Evolutionary conservation across 768 basidiomycete genomes (phyloP).

Genomic region (Pisolithus orientalis): DNA sequence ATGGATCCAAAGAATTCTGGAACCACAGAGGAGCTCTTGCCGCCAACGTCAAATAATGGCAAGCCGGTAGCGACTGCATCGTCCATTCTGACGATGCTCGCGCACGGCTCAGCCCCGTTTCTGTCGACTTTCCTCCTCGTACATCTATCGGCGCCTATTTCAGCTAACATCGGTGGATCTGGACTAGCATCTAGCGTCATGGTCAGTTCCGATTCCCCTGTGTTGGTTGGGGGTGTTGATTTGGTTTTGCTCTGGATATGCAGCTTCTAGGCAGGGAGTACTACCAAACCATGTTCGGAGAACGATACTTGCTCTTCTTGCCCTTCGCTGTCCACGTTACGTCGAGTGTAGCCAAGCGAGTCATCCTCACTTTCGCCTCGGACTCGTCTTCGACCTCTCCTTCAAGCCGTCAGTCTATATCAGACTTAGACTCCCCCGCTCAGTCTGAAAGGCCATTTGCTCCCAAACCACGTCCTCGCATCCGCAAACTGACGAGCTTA

Average conservation of each 20-base stretch:
- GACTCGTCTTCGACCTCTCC: background rate
- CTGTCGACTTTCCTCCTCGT: conserved; percentile 66
- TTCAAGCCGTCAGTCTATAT: background rate
- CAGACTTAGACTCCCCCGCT: background rate
- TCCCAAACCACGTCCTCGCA: conserved; percentile 36
- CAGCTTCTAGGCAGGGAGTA: conserved; percentile 82
- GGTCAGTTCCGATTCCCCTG: conserved; percentile 38
- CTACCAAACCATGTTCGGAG: conserved; percentile 69
- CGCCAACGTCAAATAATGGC: background rate
- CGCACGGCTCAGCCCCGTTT: conserved; percentile 71
- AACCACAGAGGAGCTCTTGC: too few species aligned
- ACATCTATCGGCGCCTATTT: conserved; percentile 68
- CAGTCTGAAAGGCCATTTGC: background rate
- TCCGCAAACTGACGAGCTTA: too few species aligned
- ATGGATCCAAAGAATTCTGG: too few species aligned
- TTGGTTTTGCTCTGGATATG: background rate
- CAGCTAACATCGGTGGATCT: conserved; percentile 68
- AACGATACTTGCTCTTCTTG: conserved; percentile 59
- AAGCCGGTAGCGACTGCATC: background rate
- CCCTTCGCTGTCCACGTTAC: conserved; percentile 40
- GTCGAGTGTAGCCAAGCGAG: background rate
- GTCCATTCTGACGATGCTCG: conserved; percentile 43
- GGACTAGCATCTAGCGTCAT: conserved; percentile 63
- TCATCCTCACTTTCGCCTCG: background rate
- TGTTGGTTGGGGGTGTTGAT: background rate